Percentiles rank a stretch among this genome's conserved stretches.
phyloP scores from a whole-genome alignment of 2,329 filamentous ascomycete genomes.

The Dactylonectria estremocensis region DNA sequence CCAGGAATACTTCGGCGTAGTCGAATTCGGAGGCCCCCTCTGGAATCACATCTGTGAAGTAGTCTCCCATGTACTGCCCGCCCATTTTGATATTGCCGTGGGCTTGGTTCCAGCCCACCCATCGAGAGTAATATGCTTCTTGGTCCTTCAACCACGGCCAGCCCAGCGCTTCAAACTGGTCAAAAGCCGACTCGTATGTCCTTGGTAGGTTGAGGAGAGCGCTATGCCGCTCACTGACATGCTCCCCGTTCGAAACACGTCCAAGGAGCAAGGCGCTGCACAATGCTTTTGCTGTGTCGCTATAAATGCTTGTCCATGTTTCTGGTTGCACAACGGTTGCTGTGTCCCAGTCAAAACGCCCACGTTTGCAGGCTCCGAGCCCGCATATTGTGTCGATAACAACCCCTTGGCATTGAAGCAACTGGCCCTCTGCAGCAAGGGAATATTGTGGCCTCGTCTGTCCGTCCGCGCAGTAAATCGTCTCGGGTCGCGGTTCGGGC shows the following conservation, averaged over 20 bases:
- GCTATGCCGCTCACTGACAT: constrained; percentile 18
- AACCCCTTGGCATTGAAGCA: constrained; percentile 24
- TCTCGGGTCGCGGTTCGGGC: constrained; percentile 23
- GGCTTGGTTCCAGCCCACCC: constrained; percentile 20
- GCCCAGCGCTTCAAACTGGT: constrained; percentile 15
- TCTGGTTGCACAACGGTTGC: constrained; percentile 19
- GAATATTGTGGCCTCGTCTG: not conserved
- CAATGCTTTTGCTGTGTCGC: constrained; percentile 15
- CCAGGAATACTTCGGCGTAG: constrained; percentile 28
- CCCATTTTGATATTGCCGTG: constrained; percentile 23
- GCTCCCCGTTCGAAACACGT: constrained; percentile 27
- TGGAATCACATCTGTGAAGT: constrained; percentile 27
- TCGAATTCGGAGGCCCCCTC: constrained; percentile 25
- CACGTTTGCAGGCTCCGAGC: constrained; percentile 25
- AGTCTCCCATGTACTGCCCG: constrained; percentile 11
- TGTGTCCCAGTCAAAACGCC: constrained; percentile 28
- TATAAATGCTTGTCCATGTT: constrained; percentile 23
- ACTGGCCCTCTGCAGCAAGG: constrained; percentile 1
- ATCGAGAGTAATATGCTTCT: constrained; percentile 29
- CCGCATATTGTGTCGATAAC: constrained; percentile 25
- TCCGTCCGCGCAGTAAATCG: constrained; percentile 24
- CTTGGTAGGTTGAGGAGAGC: constrained; percentile 25
- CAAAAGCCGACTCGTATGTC: constrained; percentile 13
- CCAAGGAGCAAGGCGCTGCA: constrained; percentile 27
- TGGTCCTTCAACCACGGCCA: constrained; percentile 29